Evolutionary conservation across 257 asterid species (phyloP).

Genomic region (Solanum verrucosum): DNA sequence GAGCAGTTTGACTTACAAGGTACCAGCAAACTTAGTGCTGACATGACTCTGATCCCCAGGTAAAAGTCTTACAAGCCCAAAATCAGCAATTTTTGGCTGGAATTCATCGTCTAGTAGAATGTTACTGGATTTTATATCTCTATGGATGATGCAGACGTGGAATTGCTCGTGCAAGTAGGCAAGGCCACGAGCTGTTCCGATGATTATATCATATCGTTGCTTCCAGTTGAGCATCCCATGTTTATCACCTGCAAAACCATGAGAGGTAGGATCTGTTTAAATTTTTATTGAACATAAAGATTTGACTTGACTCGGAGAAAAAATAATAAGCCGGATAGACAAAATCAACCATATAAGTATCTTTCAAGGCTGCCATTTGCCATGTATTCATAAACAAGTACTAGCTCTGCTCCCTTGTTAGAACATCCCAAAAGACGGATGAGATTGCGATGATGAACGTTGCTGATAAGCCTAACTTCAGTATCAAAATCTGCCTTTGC

Average conservation of each 20-base stretch:
- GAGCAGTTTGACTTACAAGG: slow-evolving; percentile 41
- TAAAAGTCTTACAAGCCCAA: slow-evolving; percentile 67
- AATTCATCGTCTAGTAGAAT: slow-evolving; percentile 54
- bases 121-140: slow-evolving; percentile 72
- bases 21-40: slow-evolving; percentile 85
- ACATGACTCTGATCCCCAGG: slow-evolving; percentile 71
- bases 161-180: slow-evolving; percentile 73
- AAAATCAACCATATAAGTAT: slow-evolving; percentile 45
- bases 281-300: background rate
- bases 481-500: slow-evolving; percentile 64
- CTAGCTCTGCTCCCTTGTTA: slow-evolving; percentile 50
- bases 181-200: slow-evolving; percentile 66
- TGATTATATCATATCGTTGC: slow-evolving; percentile 58
- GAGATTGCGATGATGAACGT: slow-evolving; percentile 84
- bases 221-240: slow-evolving; percentile 62
- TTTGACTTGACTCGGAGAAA: background rate
- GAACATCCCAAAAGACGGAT: slow-evolving; percentile 74
- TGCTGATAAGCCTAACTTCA: slow-evolving; percentile 73
- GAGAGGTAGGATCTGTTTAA: background rate
- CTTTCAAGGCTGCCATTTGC: slow-evolving; percentile 63
- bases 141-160: slow-evolving; percentile 62
- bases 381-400: slow-evolving; percentile 72
- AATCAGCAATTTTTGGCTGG: slow-evolving; percentile 68
- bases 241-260: slow-evolving; percentile 39
- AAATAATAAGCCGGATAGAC: background rate